Evolutionary conservation across 2,329 filamentous ascomycete species (phyloP).

Genomic region (Monilinia laxa): DNA sequence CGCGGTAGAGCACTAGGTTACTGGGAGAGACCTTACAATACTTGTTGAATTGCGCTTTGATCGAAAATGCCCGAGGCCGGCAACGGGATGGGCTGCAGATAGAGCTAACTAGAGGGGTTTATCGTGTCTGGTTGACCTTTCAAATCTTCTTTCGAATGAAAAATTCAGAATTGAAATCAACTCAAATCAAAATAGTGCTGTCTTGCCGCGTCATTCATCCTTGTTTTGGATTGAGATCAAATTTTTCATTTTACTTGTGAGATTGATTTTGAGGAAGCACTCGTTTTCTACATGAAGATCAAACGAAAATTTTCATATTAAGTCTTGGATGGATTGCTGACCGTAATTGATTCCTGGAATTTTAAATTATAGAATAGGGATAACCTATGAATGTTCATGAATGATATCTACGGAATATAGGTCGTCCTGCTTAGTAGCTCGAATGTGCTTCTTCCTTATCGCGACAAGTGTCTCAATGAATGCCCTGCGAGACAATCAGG

Average conservation of each 20-base stretch:
- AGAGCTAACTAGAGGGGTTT: constrained; percentile 4
- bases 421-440: not conserved
- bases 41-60: constrained; percentile 1
- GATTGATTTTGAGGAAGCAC: not conserved
- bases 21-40: not conserved
- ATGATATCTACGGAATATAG: not conserved
- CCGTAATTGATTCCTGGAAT: not conserved
- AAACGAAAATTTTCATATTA: not conserved
- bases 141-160: not conserved
- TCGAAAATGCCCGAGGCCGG: constrained; percentile 11
- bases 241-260: not conserved
- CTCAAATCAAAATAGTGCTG: not conserved
- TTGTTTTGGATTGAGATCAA: not conserved
- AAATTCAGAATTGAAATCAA: not conserved
- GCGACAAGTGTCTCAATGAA: constrained; percentile 11
- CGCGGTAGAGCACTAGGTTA: not conserved
- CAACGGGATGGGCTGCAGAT: constrained; percentile 16
- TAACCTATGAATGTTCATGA: not conserved
- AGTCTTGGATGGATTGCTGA: not conserved
- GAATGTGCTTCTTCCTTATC: not conserved
- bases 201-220: constrained; percentile 1
- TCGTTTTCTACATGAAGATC: not conserved
- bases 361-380: not conserved
- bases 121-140: not conserved
- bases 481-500: not conserved